Conservation (phyloP, 306 rosid genomes). For the Trifolium dubium region DNA sequence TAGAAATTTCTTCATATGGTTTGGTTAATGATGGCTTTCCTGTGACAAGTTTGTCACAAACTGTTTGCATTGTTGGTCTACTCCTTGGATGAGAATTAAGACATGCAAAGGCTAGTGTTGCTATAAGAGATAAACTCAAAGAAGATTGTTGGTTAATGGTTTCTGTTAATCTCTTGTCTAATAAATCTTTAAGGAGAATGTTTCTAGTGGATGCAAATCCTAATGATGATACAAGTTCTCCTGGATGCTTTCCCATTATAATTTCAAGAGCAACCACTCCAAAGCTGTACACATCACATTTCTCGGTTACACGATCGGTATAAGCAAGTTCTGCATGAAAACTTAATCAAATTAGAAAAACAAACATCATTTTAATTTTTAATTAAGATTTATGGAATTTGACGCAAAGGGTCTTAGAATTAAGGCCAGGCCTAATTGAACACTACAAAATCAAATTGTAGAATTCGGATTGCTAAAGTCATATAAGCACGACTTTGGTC, state of each 20-base stretch:
- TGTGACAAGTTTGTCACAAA: not conserved
- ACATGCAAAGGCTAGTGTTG: conserved; percentile 25
- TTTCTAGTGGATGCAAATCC: conserved; percentile 12
- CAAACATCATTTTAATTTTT: not conserved
- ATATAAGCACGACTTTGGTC: too few species aligned
- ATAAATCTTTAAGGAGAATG: conserved; percentile 25
- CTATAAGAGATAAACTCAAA: conserved; percentile 12
- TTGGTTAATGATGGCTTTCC: not conserved
- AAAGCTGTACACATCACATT: conserved; percentile 23
- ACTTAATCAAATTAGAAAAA: not conserved
- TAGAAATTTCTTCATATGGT: not conserved
- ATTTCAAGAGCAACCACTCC: conserved; percentile 36
- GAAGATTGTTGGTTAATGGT: conserved; percentile 17
- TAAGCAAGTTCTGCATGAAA: not conserved
- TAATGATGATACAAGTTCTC: conserved; percentile 29
- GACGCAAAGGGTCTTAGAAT: too few species aligned
- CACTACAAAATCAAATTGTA: too few species aligned
- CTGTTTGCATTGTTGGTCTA: conserved; percentile 34
- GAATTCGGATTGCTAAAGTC: too few species aligned
- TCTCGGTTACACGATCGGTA: not conserved
- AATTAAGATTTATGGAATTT: too few species aligned
- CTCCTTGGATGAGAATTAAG: conserved; percentile 29
- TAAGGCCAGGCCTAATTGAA: too few species aligned
- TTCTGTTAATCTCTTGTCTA: conserved; percentile 12
- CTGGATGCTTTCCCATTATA: conserved; percentile 34